These are phyloP conservation scores for Venturiaceae sp. DNA, from an alignment of 2,329 filamentous ascomycete genomes.

Conservation along the genomic window DNA sequence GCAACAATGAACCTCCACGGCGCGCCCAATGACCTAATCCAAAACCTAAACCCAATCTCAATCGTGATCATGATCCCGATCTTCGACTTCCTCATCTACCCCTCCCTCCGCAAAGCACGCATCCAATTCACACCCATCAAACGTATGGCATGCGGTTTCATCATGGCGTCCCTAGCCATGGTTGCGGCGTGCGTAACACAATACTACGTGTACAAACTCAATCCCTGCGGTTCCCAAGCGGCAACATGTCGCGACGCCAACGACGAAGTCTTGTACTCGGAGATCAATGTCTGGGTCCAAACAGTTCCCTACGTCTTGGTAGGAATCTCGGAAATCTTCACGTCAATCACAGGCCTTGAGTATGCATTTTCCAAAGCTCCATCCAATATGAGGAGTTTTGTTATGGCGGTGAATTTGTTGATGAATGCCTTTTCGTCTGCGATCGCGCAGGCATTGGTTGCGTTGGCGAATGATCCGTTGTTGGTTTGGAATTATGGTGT, in stretches of 20 bases:
- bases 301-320: conserved; percentile 44
- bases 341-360: conserved; percentile 59
- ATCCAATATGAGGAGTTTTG: conserved; percentile 45
- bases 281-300: conserved; percentile 45
- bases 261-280: conserved; percentile 14
- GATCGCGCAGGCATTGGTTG: conserved; percentile 13
- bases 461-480: conserved; percentile 14
- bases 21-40: conserved; percentile 67
- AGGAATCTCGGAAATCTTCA: conserved; percentile 51
- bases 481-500: conserved; percentile 21
- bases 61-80: conserved; percentile 68
- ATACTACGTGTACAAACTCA: conserved; percentile 36
- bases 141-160: conserved; percentile 63
- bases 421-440: conserved; percentile 19
- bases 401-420: conserved; percentile 26
- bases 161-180: conserved; percentile 52
- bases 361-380: conserved; percentile 68
- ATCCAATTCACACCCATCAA: conserved; percentile 66
- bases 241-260: conserved; percentile 43
- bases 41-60: conserved; percentile 66
- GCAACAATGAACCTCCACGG: conserved; percentile 57
- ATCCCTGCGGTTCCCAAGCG: conserved; percentile 33
- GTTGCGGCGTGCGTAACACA: conserved; percentile 48
- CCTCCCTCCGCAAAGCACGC: conserved; percentile 51
- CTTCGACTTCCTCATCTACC: conserved; percentile 57